Evolutionary conservation across 805 yeast genomes (phyloP), one percentile per base, ranked within the genome.

Genomic region (Lipomyces spencermartinsiae): DNA sequence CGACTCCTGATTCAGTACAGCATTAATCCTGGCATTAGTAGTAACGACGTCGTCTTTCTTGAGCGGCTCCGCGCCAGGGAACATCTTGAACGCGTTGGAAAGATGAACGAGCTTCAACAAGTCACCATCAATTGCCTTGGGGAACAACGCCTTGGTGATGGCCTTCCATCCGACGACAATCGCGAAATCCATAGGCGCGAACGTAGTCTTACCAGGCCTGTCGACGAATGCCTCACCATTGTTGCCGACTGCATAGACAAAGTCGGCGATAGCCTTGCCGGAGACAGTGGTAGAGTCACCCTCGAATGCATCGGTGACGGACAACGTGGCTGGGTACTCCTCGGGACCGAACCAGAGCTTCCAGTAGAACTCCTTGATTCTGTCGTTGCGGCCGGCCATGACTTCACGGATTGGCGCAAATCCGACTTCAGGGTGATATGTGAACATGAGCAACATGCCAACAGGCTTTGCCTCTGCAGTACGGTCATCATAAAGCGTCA

Each of bases 141-240:
- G 99, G 95, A 95, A 95, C 75, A 95, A 91, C n/a, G 98, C 93
- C 83, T 91, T 92, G 83, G 95, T 94, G 78, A 95, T 94, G 61
- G 98, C 96, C 83, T 90, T 90, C 99, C 99, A 95, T 58, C 99
- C 98, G 75, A 93, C 87, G 67, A 95, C 98, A 79, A 95, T 95
- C 61, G 99, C 98, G 78, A 93, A 95, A 83, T 95, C 99, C 98
- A 95, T 94, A 76, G 99, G 99, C 60, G 98, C 99, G 74, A 88
- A 84, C 68, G 92, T 89, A 71, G 85, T 86, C 80, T 91, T 90
- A 72, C 93, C 95, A 61, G 91, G 86, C 83, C 97, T 88, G 67
- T 89, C 85, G 74, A 93, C 97, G 75, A 93, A 95, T 70, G 96
- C 97, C 82, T 95, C 98, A 80, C 97, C 93, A 73, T 90, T 90